phyloP scores from a whole-genome alignment of 2,329 filamentous ascomycete genomes.

The Colletotrichum destructivum region DNA sequence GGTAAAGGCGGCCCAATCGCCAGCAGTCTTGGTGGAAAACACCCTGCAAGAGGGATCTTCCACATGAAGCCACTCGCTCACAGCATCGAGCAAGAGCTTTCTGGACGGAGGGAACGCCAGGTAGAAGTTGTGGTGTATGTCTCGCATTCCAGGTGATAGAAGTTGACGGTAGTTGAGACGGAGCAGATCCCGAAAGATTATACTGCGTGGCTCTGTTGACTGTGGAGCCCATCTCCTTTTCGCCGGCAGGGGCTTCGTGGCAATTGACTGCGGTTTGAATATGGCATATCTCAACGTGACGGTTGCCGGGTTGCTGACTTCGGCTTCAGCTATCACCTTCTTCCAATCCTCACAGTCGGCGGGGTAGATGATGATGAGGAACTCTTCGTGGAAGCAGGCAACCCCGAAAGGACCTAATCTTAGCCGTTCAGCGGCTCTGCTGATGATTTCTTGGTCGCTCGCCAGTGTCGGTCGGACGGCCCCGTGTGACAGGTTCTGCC shows the following conservation, averaged over 20 bases:
- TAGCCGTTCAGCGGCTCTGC: slow-evolving; percentile 53
- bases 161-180: slow-evolving; percentile 53
- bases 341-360: slow-evolving; percentile 54
- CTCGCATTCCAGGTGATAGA: slow-evolving; percentile 33
- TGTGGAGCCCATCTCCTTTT: not conserved
- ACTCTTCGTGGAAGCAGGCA: slow-evolving; percentile 50
- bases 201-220: slow-evolving; percentile 1
- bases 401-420: slow-evolving; percentile 54
- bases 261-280: slow-evolving; percentile 50
- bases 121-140: slow-evolving; percentile 58
- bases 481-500: slow-evolving; percentile 37
- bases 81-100: slow-evolving; percentile 52
- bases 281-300: slow-evolving; percentile 55
- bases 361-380: slow-evolving; percentile 59
- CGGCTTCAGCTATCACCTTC: slow-evolving; percentile 41
- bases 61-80: slow-evolving; percentile 61
- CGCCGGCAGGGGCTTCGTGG: slow-evolving; percentile 22
- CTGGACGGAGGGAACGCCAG: slow-evolving; percentile 63
- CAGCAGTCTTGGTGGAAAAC: slow-evolving; percentile 56
- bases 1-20: slow-evolving; percentile 65
- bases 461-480: slow-evolving; percentile 27
- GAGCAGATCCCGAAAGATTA: slow-evolving; percentile 49
- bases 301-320: slow-evolving; percentile 32
- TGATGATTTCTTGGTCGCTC: slow-evolving; percentile 43
- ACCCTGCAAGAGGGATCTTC: slow-evolving; percentile 59